Conservation (phyloP, 1,284 basidiomycete genomes). For the Sparassis latifolia region DNA sequence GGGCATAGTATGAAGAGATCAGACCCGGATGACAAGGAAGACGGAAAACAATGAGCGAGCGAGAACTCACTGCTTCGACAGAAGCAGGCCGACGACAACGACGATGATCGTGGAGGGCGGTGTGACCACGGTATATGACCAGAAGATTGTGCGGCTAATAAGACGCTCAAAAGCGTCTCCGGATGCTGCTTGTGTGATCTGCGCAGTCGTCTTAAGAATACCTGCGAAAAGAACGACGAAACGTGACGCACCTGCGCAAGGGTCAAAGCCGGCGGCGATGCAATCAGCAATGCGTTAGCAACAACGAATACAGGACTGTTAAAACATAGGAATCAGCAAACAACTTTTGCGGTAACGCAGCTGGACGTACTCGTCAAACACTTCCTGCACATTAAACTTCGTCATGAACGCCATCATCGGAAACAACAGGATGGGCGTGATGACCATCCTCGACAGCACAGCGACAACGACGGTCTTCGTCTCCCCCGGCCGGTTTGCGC, state of each 20-base stretch:
- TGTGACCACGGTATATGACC: slow-evolving; percentile 78
- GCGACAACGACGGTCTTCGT: slow-evolving; percentile 78
- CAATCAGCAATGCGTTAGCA: slow-evolving; percentile 67
- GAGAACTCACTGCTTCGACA: slow-evolving; percentile 39
- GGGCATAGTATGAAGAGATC: too few relatives aligned
- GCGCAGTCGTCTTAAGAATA: slow-evolving; percentile 14
- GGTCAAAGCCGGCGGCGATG: slow-evolving; percentile 78
- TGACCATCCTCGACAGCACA: slow-evolving; percentile 76
- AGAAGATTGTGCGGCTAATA: slow-evolving; percentile 79
- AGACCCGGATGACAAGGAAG: too few relatives aligned
- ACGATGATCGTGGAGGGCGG: slow-evolving; percentile 74
- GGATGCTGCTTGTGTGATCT: slow-evolving; percentile 85
- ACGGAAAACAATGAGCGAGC: too few relatives aligned
- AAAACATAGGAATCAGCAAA: slow-evolving; percentile 7
- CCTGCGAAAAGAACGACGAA: not conserved
- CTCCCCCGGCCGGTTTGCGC: slow-evolving; percentile 50
- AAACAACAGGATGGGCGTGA: slow-evolving; percentile 75
- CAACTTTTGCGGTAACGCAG: too few relatives aligned
- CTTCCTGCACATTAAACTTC: slow-evolving; percentile 52
- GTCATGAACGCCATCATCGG: slow-evolving; percentile 65
- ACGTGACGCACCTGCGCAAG: slow-evolving; percentile 58
- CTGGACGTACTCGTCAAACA: slow-evolving; percentile 67
- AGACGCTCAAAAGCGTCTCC: slow-evolving; percentile 89
- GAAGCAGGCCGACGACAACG: slow-evolving; percentile 65
- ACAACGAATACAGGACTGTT: slow-evolving; percentile 79